Evolutionary conservation across 176 grass and related monocot genomes (phyloP), one percentile per base, ranked within the genome.

Genomic region (Chloris gayana): DNA sequence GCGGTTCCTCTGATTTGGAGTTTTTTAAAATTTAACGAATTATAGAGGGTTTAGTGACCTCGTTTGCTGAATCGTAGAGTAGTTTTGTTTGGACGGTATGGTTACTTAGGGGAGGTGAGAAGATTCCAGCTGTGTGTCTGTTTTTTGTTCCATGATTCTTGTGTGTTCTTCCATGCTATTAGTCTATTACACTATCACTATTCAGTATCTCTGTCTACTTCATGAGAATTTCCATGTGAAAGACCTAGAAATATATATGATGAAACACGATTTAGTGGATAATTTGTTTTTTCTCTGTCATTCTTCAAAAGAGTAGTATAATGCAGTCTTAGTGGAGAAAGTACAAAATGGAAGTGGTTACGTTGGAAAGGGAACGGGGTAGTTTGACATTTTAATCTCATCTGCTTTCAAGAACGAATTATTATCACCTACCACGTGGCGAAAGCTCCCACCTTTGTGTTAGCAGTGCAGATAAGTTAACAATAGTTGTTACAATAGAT

Each of bases 21-120:
- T 24, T 14, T n/a, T 14, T 65, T 66, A 75, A 41, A 75, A 21
- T 75, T 84, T 88, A 73, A 31, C 46, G 13, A 60, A 10, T 26
- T 6, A 37, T 37, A 6, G 19, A 7, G 38, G 47, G 5, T 54
- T 42, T 17, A 9, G 7, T 73, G 17, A 83, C 50, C 51, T 30
- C 14, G 60, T 84, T 69, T 25, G 19, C 11, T 60, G 14, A 37
- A 63, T 3, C 12, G 7, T 19, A 9, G 62, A 32, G 50, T 70
- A 37, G 65, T 62, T 77, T 59, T 47, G 9, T 47, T 9, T 46
- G 8, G 53, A 5, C 2, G 14, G 11, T 14, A 60, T 47, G 7
- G 17, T 15, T 17, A 13, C 41, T 21, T 64, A 54, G n/a, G 17
- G 2, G 49, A 57, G 11, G 18, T 41, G 24, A 42, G 39, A 79